A percentile compares a stretch with the other conserved stretches of the same genome.
Conservation (phyloP, 2,329 filamentous ascomycete species). For the Aspergillus japonicus region DNA sequence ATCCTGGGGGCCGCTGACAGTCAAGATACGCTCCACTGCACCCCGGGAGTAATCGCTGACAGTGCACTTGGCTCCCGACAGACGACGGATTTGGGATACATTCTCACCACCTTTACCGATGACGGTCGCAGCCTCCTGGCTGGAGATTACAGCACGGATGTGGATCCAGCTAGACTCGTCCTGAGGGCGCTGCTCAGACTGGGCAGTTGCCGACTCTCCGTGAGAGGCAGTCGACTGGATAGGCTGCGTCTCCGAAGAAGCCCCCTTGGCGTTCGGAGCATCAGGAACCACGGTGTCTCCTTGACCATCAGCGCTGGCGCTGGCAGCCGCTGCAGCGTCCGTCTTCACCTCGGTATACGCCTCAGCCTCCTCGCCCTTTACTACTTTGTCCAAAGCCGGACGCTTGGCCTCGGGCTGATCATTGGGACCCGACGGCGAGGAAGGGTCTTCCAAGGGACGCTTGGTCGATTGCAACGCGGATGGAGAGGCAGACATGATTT, state of each 20-base stretch:
- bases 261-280: constrained; percentile 56
- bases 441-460: constrained; percentile 94
- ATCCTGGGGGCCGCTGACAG: constrained; percentile 93
- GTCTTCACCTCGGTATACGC: constrained; percentile 30
- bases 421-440: constrained; percentile 83
- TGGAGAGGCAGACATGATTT: constrained; percentile 69
- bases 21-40: constrained; percentile 94
- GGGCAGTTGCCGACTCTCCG: constrained; percentile 50
- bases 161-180: constrained; percentile 98
- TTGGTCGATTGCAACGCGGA: constrained; percentile 60
- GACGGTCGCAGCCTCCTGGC: constrained; percentile 92
- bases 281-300: constrained; percentile 69
- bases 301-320: constrained; percentile 43
- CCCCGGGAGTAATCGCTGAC: constrained; percentile 98
- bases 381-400: constrained; percentile 88
- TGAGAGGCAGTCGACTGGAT: constrained; percentile 58
- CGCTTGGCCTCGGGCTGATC: constrained; percentile 98
- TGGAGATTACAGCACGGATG: constrained; percentile 94
- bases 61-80: constrained; percentile 96
- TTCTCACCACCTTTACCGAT: constrained; percentile 99
- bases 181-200: constrained; percentile 55
- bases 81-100: constrained; percentile 90
- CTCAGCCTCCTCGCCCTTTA: constrained; percentile 59
- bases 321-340: constrained; percentile 20
- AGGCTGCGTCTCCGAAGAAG: constrained; percentile 55